Evolutionary conservation across 1,284 basidiomycete genomes (phyloP).

Genomic region (Marasmius oreades): DNA sequence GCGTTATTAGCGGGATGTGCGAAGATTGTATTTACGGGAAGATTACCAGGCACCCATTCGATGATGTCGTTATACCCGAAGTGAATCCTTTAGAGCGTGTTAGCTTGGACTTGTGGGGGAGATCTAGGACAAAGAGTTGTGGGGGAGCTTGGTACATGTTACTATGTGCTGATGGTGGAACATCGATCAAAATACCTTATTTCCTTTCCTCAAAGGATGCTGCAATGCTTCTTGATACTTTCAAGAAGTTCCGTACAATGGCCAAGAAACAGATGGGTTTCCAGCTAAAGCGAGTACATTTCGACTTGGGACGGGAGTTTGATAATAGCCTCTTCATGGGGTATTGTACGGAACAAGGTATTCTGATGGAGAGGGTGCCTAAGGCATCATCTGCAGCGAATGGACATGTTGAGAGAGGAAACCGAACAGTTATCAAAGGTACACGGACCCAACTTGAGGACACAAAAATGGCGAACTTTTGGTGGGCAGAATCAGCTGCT

Average conservation of each 20-base stretch:
- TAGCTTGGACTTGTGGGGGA: background rate
- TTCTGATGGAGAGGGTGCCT: constrained; percentile 12
- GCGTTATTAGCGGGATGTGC: no score
- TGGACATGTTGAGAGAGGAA: constrained; percentile 11
- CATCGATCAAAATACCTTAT: background rate
- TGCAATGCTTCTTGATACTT: background rate
- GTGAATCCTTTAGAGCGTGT: background rate
- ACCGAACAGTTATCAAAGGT: constrained; percentile 9
- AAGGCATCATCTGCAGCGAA: constrained; percentile 14
- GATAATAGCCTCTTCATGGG: constrained; percentile 6
- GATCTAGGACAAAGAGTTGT: background rate
- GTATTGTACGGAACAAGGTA: constrained; percentile 8
- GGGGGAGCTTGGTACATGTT: background rate
- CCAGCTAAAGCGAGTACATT: background rate
- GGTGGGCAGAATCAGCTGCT: constrained; percentile 14
- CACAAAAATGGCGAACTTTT: background rate
- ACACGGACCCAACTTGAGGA: constrained; percentile 3
- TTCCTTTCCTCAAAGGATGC: background rate
- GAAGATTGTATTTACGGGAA: background rate
- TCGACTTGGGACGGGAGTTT: constrained; percentile 3
- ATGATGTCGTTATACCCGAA: background rate
- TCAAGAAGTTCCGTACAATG: background rate
- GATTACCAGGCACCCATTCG: background rate
- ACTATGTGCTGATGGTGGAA: background rate
- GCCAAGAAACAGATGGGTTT: background rate